Base-by-base conservation (phyloP, 148 eudicot genomes). In the Nyssa sinensis region DNA sequence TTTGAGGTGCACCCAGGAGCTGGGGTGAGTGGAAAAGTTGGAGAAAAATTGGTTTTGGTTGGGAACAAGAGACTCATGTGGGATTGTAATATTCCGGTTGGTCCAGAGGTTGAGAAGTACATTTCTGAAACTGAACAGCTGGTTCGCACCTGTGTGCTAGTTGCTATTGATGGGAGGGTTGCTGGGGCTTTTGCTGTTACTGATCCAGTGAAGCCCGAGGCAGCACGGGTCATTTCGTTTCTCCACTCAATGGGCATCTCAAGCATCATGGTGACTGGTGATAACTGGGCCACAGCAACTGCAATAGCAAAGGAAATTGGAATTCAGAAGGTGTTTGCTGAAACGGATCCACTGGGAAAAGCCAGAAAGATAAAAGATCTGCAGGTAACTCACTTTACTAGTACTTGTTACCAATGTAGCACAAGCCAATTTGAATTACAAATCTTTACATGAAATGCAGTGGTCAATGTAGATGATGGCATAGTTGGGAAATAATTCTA, bases 221-320 rank as follows among this genome's bases (percentile, higher is more conserved):
- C 98, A 74, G 83, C 82, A 58, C 88, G 69, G 49, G 96, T 92
- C 66, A 62, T 95, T 37, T 84, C 88, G 37, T 88, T 73, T 72
- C 97, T 95, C 33, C 78, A 77, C 55, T 84, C 96, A 28, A 92
- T 95, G 97, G 75, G 62, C 76, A 89, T 95, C 80, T 64, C 86
- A 19, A 89, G 97, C 86, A 90, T 95, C 83, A 92, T 95, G 96
- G 91, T 95, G 62, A 95, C 97, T 37, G 98, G 98, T 76, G 98
- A 95, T 84, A 95, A 95, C 75, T 90, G 93, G 96, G 91, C 96
- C 32, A 95, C 96, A 65, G 98, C 98, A 66, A 81, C 67, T 47
- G 97, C 97, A 62, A 87, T 95, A 75, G 98, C 87, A 17, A 85
- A 69, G 74, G 91, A 90, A 80, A 94, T 90, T 75, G 97, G 97